Percentiles rank a stretch among this genome's conserved stretches.
These are phyloP conservation scores for Sextonia rubra DNA, from an alignment of 164 flowering plant species.

Conservation along the genomic window DNA sequence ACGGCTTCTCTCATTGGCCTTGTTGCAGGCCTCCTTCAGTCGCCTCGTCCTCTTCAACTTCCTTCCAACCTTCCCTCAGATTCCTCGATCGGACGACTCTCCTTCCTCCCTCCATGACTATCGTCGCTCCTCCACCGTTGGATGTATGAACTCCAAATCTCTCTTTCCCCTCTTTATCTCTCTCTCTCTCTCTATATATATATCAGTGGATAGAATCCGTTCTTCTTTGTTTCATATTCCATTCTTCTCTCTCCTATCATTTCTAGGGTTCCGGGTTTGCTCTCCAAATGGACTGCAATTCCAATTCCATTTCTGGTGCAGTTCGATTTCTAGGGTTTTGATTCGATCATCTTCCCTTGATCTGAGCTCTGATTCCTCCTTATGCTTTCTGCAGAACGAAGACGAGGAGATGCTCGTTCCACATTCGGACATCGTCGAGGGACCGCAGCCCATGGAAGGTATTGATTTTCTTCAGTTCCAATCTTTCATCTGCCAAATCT, in stretches of 20 bases:
- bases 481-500: slow-evolving; percentile 9
- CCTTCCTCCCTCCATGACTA: slow-evolving; percentile 46
- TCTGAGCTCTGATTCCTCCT: slow-evolving; percentile 26
- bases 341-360: slow-evolving; percentile 19
- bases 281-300: background rate
- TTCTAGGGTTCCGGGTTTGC: slow-evolving; percentile 11
- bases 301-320: slow-evolving; percentile 6
- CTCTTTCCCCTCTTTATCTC: background rate
- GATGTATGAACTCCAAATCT: slow-evolving; percentile 36
- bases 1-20: too few species aligned
- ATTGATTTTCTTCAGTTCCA: background rate
- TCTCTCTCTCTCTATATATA: too few species aligned
- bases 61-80: slow-evolving; percentile 1
- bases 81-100: slow-evolving; percentile 29
- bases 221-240: background rate
- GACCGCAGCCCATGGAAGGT: slow-evolving; percentile 80
- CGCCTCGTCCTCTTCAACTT: background rate
- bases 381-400: slow-evolving; percentile 52
- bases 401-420: slow-evolving; percentile 95
- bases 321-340: slow-evolving; percentile 32
- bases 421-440: slow-evolving; percentile 66
- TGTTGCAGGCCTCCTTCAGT: too few species aligned
- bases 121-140: slow-evolving; percentile 65
- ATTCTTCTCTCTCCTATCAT: background rate
- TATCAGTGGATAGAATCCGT: background rate